Evolutionary conservation across 2,329 filamentous ascomycete species (phyloP).

Genomic region (Pseudogymnoascus sp.): DNA sequence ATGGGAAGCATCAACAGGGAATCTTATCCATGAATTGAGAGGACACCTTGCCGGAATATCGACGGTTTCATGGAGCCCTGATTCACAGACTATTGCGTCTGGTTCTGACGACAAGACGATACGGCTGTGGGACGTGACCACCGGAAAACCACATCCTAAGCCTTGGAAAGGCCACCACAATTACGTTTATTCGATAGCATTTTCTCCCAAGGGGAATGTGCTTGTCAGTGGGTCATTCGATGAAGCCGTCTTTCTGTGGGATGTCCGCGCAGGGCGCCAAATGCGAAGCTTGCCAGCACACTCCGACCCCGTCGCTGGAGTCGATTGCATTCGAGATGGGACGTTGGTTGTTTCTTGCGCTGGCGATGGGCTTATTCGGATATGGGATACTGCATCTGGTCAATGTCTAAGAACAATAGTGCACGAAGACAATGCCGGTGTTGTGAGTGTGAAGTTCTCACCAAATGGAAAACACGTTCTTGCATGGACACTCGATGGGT

Average conservation of each 20-base stretch:
- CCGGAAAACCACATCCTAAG: conserved; percentile 42
- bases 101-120: conserved; percentile 96
- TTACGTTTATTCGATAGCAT: conserved; percentile 88
- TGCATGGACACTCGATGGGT: conserved; percentile 84
- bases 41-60: conserved; percentile 90
- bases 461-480: conserved; percentile 91
- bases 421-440: conserved; percentile 89
- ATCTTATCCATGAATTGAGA: conserved; percentile 78
- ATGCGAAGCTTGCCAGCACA: conserved; percentile 92
- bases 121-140: conserved; percentile 74
- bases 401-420: conserved; percentile 93
- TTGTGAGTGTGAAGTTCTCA: conserved; percentile 82
- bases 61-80: conserved; percentile 88
- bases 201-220: conserved; percentile 97
- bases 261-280: conserved; percentile 74
- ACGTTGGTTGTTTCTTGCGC: conserved; percentile 88
- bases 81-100: conserved; percentile 77
- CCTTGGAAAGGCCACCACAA: conserved; percentile 83
- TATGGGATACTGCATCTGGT: conserved; percentile 93
- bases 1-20: conserved; percentile 73
- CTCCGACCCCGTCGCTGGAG: conserved; percentile 86
- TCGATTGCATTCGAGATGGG: conserved; percentile 88
- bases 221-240: conserved; percentile 93
- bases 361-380: conserved; percentile 81
- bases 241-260: conserved; percentile 95